Conservation (phyloP, 1,284 basidiomycete species). For the Puccinia sorghi region DNA sequence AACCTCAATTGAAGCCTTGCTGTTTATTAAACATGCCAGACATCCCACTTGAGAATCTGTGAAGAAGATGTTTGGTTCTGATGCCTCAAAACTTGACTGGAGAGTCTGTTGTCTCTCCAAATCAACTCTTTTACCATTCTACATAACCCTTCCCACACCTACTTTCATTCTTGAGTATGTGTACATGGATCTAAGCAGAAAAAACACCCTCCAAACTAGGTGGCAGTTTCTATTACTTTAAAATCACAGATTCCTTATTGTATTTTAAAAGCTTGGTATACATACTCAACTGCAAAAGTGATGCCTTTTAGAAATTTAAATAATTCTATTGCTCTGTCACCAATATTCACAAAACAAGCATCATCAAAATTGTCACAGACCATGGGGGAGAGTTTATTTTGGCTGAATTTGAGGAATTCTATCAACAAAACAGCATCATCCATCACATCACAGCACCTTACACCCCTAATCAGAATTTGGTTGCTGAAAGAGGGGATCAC, state of each 20-base stretch:
- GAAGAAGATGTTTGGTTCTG: background rate
- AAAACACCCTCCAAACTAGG: background rate
- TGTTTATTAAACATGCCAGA: background rate
- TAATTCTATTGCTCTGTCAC: background rate
- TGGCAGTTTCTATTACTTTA: background rate
- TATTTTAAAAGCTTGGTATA: constrained; percentile 7
- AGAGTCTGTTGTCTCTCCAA: constrained; percentile 17
- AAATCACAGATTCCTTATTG: constrained; percentile 4
- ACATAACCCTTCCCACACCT: background rate
- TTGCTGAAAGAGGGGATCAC: no score
- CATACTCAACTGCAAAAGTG: constrained; percentile 8
- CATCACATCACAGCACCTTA: background rate
- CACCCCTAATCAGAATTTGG: no score
- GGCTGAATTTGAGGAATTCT: background rate
- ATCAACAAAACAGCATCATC: background rate
- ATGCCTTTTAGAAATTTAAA: background rate
- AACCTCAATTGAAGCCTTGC: no score
- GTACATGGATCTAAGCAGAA: constrained; percentile 7
- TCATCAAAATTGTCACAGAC: background rate
- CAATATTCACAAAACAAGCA: background rate
- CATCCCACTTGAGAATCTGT: background rate
- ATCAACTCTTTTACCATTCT: constrained; percentile 14
- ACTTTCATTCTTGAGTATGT: background rate
- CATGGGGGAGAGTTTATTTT: background rate
- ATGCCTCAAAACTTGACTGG: background rate